Evolutionary conservation across 1,139 yeast species (phyloP), one percentile per base, ranked within the genome.

Genomic region (Kluyveromyces sp.): DNA sequence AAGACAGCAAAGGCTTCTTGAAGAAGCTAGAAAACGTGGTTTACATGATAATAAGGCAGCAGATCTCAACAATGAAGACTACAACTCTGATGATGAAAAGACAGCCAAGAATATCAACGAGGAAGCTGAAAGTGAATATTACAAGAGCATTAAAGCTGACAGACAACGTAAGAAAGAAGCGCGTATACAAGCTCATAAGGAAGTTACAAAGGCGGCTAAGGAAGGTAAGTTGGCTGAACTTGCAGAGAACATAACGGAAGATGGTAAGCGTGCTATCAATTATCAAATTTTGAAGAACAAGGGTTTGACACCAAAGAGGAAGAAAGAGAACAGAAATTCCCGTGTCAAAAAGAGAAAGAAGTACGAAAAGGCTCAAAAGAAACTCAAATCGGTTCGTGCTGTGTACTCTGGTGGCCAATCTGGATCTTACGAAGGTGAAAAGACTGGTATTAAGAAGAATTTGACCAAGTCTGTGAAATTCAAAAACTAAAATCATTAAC

Each of bases 271-370:
- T 64, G 97, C 97, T 2, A 77, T 92, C 63, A 89, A 85, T 64
- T 92, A 82, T 70, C 97, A 90, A 70, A 90, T 90, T 53, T 75
- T 87, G 70, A 89, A 89, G 75, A 90, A 90, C 68, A 89, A 87
- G 72, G 99, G 99, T 63, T 80, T 92, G 55, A 88, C 97, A 2
- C 90, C 95, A 27, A 84, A 83, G 67, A 78, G 96, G 64, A 85
- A 85, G 73, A 92, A 92, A 75, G 97, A 88, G 57, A 82, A 85
- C 73, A 78, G 97, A 70, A 94, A 92, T 65, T 79, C 97, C 38
- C 83, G 99, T 70, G 97, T 92, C 63, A 92, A 92, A 75, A 92
- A 92, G 95, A 84, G 97, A 76, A 86, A 82, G 81, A 88, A 88
- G 79, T 92, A 86, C 71, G 97, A 88, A 54, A 77, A 79, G 65